Base-by-base conservation (phyloP, 495 filamentous ascomycete species). In the Neurospora tetraspora region DNA sequence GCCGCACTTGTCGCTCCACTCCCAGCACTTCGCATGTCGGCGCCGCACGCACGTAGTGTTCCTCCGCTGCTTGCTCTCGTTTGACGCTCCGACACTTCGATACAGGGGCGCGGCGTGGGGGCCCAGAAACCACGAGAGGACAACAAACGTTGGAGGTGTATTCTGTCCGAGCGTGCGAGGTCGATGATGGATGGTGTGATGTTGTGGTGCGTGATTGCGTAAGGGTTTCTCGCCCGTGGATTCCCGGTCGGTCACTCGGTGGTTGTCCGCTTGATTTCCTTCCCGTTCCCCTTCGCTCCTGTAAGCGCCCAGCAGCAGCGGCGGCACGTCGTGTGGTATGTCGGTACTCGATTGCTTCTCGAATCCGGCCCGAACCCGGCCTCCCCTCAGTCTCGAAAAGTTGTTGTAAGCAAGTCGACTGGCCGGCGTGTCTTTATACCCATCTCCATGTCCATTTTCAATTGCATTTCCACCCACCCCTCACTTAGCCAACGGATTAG, bases 401-500 rank as follows among this genome's bases (percentile, higher is more conserved):
- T 42, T 42, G 40, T 42, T 42, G 40, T 18, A 42, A 7, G 40
- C 40, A 18, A 18, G 40, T 42, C 40, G 16, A 18, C 40, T 42
- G 40, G 16, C 39, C 14, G 14, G 39, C 39, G 39, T 40, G 39
- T 40, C 5, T 40, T 40, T 5, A 40, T 40, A 16, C 40, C 40
- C 5, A 42, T 16, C 4, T 40, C 42, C 39, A 40, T 18, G 16
- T 43, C n/a, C 20, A 14, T 47, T 71, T 18, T 37, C 40, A 18
- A 18, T 42, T 34, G 31, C 31, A 34, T 8, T 18, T 18, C 2
- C 40, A 18, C 6, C 16, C 5, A n/a, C 6, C 5, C 37, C 70
- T 90, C 86, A 92, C 73, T 82, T 89, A 3, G 96, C 96, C 69
- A 98, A 81, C 0, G 96, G 96, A 80, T 99, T 99, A 16, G 96